These are phyloP conservation scores for Oehlia diaphana DNA, from an alignment of 192 early-diverging fungal genomes.

Conservation along the genomic window DNA sequence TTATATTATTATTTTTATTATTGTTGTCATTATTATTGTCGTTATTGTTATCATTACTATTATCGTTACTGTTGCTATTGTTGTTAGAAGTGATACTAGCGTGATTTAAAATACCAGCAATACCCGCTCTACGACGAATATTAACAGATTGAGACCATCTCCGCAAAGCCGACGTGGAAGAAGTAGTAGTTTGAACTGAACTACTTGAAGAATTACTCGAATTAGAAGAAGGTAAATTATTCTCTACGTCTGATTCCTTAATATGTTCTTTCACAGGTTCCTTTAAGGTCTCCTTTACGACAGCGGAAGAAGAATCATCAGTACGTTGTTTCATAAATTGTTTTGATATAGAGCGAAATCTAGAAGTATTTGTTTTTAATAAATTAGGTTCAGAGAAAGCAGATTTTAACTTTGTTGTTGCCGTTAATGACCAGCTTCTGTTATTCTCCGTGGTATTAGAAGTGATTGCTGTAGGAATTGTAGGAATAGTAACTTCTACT, in stretches of 20 bases:
- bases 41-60: neutral
- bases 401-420: neutral
- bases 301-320: neutral
- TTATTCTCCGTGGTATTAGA: neutral
- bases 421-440: neutral
- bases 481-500: neutral
- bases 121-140: neutral
- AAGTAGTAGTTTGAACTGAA: neutral
- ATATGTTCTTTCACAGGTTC: too few relatives aligned
- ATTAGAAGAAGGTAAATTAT: neutral
- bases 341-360: conserved; percentile 1
- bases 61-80: neutral
- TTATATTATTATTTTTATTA: neutral
- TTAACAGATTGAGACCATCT: conserved; percentile 8
- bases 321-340: neutral
- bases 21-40: neutral
- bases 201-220: neutral
- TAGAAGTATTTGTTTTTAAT: neutral
- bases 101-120: neutral
- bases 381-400: conserved; percentile 2
- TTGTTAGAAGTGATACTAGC: neutral
- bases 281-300: neutral
- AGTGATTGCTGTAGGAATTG: neutral
- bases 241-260: neutral
- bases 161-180: neutral